Percentiles rank a stretch among this genome's conserved stretches.
These are phyloP conservation scores for Kuraishia piskuri DNA, from an alignment of 805 yeast species.

Conservation along the genomic window DNA sequence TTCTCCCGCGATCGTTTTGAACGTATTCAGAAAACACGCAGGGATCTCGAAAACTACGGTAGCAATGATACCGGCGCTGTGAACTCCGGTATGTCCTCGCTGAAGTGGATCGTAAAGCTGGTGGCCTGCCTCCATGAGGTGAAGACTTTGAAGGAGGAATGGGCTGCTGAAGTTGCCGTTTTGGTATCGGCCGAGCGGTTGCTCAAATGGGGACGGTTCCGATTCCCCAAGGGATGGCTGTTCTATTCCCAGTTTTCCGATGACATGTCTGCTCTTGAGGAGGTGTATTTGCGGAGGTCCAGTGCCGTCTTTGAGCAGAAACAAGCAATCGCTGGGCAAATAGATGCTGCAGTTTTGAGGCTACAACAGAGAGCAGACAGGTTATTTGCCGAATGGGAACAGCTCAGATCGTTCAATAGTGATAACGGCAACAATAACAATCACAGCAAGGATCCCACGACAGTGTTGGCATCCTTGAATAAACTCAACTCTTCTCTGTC, in stretches of 20 bases:
- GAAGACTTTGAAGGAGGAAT: constrained; percentile 1
- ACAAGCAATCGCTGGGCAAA: background rate
- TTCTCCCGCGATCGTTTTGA: background rate
- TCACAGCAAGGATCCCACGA: constrained; percentile 4
- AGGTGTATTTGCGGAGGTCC: constrained; percentile 14
- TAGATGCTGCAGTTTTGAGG: background rate
- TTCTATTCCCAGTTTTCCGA: constrained; percentile 54
- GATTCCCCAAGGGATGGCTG: constrained; percentile 46
- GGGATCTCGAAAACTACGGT: background rate
- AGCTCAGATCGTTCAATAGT: too few species aligned
- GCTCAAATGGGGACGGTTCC: constrained; percentile 31
- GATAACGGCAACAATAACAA: background rate
- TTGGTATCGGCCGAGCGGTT: constrained; percentile 21
- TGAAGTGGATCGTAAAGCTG: background rate
- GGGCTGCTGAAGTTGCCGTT: constrained; percentile 13
- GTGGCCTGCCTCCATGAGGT: background rate
- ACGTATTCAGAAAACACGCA: background rate
- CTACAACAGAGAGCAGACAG: background rate
- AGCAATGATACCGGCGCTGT: background rate
- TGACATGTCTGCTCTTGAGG: constrained; percentile 32
- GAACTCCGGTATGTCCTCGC: background rate
- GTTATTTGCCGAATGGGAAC: background rate
- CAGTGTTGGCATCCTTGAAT: constrained; percentile 32
- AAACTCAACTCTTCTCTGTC: constrained; percentile 13
- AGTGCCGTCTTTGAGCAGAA: background rate